Evolutionary conservation across 1,284 basidiomycete species (phyloP), one percentile per base, ranked within the genome.

Genomic region (Laetiporus sulphureus): DNA sequence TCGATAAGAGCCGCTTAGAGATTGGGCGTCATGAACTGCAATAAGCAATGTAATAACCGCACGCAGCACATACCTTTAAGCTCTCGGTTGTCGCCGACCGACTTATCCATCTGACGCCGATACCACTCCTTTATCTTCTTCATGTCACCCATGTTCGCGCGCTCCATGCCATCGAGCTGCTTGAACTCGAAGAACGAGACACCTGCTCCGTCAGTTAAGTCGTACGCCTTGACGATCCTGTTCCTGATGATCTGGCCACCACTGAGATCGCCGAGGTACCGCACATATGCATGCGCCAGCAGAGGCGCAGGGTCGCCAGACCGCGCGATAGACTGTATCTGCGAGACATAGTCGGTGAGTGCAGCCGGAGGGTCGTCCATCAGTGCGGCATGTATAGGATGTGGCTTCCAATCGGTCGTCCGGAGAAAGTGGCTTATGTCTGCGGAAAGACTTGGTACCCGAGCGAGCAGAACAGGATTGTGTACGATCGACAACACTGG

Each of bases 181-280:
- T 76, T 73, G 62, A 91, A 92, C 33, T 73, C 68, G 65, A 89
- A 91, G 62, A 91, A 91, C 24, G 66, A 61, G 24, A 83, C 62
- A 0, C 86, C 86, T 8, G 61, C 46, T 21, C 65, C 67, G 32
- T 72, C 67, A 43, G 77, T 71, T 1, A 90, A 69, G 6, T 63
- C 71, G 56, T 89, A 90, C 10, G 81, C 75, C 61, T 83, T 83
- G 15, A 71, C 69, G 18, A 89, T 64, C 31, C 68, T 69, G 30
- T 75, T 69, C 22, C 78, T 70, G 52, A 91, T 83, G 47, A 76
- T 70, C 65, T 91, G 89, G 0, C 90, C 89, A 13, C 89, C 89
- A 36, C 79, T 83, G 24, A 91, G 69, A 61, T 92, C 89, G 42
- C 88, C 89, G n/a, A 92, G 73, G 63, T 91, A 91, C 27, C 88